Evolutionary conservation across 345 rosid genomes (phyloP).

Genomic region (Salix brachista): DNA sequence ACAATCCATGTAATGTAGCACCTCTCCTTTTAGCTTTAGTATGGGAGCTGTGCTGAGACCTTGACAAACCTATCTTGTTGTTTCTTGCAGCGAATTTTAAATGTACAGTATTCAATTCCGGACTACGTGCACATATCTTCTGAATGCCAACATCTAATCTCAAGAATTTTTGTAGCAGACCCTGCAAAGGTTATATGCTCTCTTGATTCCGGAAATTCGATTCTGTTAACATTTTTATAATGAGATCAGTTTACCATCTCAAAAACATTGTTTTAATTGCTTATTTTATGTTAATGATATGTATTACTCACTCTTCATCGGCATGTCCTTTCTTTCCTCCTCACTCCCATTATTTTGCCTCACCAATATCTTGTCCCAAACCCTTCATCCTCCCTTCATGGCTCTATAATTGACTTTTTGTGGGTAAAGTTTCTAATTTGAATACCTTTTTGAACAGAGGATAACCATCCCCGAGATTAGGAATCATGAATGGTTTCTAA

Average conservation of each 20-base stretch:
- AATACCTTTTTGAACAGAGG: slow-evolving; percentile 50
- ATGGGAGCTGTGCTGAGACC: background rate
- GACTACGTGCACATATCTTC: slow-evolving; percentile 89
- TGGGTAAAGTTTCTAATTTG: slow-evolving; percentile 2
- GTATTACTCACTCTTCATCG: background rate
- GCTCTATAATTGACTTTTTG: background rate
- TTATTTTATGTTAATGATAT: background rate
- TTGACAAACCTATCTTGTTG: slow-evolving; percentile 8
- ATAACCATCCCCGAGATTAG: slow-evolving; percentile 83
- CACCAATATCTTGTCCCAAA: background rate
- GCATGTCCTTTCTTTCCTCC: background rate
- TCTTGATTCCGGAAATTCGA: background rate
- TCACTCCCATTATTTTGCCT: background rate
- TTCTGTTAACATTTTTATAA: background rate
- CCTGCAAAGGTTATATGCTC: slow-evolving; percentile 62
- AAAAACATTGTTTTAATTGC: background rate
- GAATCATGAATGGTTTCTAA: slow-evolving; percentile 94
- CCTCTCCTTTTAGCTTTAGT: background rate
- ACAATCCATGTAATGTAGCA: slow-evolving; percentile 70
- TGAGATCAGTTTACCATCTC: background rate
- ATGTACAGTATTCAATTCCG: slow-evolving; percentile 93
- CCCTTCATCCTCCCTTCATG: background rate
- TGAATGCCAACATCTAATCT: slow-evolving; percentile 84
- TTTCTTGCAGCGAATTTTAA: slow-evolving; percentile 74
- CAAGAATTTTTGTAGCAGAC: slow-evolving; percentile 93